Base-by-base conservation (phyloP, 768 basidiomycete species). In the Podaxis sp. region DNA sequence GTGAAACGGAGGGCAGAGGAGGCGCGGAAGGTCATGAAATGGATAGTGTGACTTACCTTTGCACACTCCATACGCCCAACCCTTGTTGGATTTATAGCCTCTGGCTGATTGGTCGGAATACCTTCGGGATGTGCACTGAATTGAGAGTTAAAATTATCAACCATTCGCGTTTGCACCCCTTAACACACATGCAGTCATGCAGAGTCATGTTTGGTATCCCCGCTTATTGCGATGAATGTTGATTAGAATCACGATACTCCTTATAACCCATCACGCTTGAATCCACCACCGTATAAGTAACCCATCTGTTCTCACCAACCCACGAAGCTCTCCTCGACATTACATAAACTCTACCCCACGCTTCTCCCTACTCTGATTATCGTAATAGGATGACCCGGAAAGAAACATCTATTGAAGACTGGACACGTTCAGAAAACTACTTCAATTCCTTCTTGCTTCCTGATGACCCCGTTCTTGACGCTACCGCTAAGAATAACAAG, bases 1-100 rank as follows among this genome's bases (percentile, higher is more conserved):
- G 88, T 95, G 2, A 71, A 79, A 61, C 79, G 78, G 62, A 73
- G 90, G 62, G 74, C 73, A 57, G 77, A 76, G 56, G 92, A 95
- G 69, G 79, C 90, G 23, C 74, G 77, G 63, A 75, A 74, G 67
- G 76, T 81, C 46, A 75, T 79, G 57, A 76, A 80, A 40, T 90
- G 87, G 87, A 75, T 84, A 32, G 71, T 75, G 68, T 72, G 61
- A 67, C 9, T n/a, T 18, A 1, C 16, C 2, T 9, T 0, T 52
- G 4, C 13, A 35, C 6, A 52, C 5, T 52, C 27, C 32, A 42
- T 42, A 14, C 42, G 18, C 42, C 32, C 1, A 7, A 6, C 32
- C 32, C 32, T 32, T 32, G 32, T 2, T 32, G 32, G 32, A 32
- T 32, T 32, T 32, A 32, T 32, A 32, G 9, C 7, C 7, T 32